These are phyloP conservation scores for Salix koriyanagi DNA, from an alignment of 345 rosid genomes.

Conservation along the genomic window DNA sequence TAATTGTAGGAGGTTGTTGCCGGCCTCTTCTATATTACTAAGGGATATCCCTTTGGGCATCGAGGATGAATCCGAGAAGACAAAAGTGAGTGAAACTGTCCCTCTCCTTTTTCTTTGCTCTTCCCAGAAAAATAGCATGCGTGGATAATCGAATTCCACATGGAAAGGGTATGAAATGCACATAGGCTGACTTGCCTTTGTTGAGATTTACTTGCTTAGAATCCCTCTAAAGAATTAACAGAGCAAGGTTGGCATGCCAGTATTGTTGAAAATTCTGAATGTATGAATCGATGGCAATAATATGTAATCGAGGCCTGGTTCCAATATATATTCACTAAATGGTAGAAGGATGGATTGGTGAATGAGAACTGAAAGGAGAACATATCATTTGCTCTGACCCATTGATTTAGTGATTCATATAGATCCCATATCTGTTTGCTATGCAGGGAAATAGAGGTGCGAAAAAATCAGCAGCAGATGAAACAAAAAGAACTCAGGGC, in stretches of 20 bases:
- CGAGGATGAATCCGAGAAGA: constrained; percentile 58
- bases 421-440: neutral
- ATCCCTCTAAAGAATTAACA: no score
- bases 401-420: constrained; percentile 1
- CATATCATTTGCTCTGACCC: neutral
- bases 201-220: neutral
- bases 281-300: neutral
- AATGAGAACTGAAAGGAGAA: neutral
- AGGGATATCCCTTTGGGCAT: constrained; percentile 55
- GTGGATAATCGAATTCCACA: neutral
- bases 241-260: no score
- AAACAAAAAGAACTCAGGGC: constrained; percentile 58
- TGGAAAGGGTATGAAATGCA: no score
- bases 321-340: neutral
- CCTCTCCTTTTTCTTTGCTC: neutral
- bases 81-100: constrained; percentile 44
- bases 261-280: no score
- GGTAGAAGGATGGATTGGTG: no score
- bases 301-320: neutral
- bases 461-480: constrained; percentile 37
- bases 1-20: constrained; percentile 64
- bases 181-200: neutral
- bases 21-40: constrained; percentile 61
- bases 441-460: constrained; percentile 57
- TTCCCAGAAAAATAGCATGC: neutral